Evolutionary conservation across 2,329 filamentous ascomycete species (phyloP).

Genomic region (Sarocladium strictum): DNA sequence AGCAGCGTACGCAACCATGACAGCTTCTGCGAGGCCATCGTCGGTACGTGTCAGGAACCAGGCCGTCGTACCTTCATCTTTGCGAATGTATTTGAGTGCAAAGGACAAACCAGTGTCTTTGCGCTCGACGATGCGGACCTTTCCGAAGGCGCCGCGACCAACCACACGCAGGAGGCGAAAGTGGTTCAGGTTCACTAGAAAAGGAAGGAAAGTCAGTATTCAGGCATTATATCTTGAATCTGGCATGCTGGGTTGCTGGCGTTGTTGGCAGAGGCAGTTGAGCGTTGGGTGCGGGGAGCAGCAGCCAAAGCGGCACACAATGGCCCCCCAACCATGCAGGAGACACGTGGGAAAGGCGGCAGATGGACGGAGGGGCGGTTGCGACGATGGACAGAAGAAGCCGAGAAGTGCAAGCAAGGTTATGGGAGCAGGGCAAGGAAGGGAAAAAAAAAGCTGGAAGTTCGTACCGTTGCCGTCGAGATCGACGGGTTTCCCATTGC

Average conservation of each 20-base stretch:
- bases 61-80: constrained; percentile 76
- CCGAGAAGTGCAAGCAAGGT: constrained; percentile 13
- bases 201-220: neutral
- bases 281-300: constrained; percentile 3
- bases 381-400: constrained; percentile 8
- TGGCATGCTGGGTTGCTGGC: neutral
- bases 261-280: constrained; percentile 10
- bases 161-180: constrained; percentile 93
- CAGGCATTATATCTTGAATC: constrained; percentile 11
- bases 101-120: constrained; percentile 94
- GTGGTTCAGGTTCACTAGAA: constrained; percentile 87
- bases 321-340: constrained; percentile 16
- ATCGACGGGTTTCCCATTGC: constrained; percentile 87
- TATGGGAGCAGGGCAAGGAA: constrained; percentile 8
- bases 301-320: constrained; percentile 1
- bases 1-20: neutral
- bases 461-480: constrained; percentile 81
- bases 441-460: neutral
- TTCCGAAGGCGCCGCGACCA: constrained; percentile 95
- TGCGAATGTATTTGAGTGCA: constrained; percentile 95
- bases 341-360: constrained; percentile 16
- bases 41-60: neutral
- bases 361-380: constrained; percentile 15
- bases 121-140: constrained; percentile 95
- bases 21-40: neutral